Base-by-base conservation (phyloP, 192 early-diverging fungal genomes). In the Podila minutissima region DNA sequence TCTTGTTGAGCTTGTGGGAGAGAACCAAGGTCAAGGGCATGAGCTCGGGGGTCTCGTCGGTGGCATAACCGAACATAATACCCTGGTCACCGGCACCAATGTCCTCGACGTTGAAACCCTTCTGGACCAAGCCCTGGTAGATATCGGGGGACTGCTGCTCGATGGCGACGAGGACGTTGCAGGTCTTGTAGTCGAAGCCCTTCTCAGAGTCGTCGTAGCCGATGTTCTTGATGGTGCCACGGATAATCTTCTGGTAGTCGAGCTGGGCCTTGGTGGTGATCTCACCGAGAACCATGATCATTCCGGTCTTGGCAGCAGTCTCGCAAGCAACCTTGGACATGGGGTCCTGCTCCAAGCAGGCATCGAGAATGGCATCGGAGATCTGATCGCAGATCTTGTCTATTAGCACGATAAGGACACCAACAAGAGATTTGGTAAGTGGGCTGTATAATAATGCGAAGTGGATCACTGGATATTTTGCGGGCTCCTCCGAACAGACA, bases 321-420 rank as follows among this genome's bases (percentile, higher is more conserved):
- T 99, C 98, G 86, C 97, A 98, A 69, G 98, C 98, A 84, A 99
- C 98, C 91, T 97, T 97, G 88, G 98, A 99, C 86, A 96, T 91
- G 64, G 93, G 93, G 84, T 99, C 98, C 84, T 94, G 92, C 75
- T 88, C 91, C 66, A 99, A 89, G 89, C 94, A 95, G 57, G 96
- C 97, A 87, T 99, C 97, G 71, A 99, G 88, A 83, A 99, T 99
- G 74, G 97, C 97, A 84, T 99, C 97, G 41, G 97, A 99, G 83
- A 99, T 94, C 88, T 99, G 97, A 88, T 99, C 97, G 89, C 95
- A 96, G 87, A 99, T 99, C 94, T 99, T 99, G 92, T 99, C 97
- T 93, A 53, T 53, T 53, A 10, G 41, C 1, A 17, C 0, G 41
- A 46, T 46, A 46, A 1, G 13, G 15, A 17, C 29, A 29, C 29